Evolutionary conservation across 2,329 filamentous ascomycete genomes (phyloP), one percentile per base, ranked within the genome.

Genomic region (Periglandula ipomoeae): DNA sequence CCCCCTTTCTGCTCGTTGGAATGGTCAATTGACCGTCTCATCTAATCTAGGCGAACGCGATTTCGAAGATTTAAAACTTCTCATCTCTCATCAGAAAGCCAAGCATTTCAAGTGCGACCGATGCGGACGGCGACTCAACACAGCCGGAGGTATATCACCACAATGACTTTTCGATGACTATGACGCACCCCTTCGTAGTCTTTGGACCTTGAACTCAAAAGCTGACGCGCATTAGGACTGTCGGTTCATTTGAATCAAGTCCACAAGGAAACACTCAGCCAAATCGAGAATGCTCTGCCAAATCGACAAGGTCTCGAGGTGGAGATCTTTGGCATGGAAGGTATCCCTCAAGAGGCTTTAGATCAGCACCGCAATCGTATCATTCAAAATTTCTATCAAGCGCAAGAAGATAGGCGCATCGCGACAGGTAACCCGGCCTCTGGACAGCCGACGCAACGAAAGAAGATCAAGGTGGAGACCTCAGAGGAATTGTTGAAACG

Each of bases 281-380:
- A 82, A 40, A 89, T 98, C 61, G 91, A 96, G 59, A 96, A 97
- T 75, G 89, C 93, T 44, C 78, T 96, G 3, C 84, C 87, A 0
- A 91, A 91, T 60, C 83, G 93, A 53, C 81, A 88, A 55, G 85
- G 85, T 51, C 81, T 95, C 52, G 89, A 95, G 52, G 82, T 95
- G 52, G 93, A 98, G 69, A 96, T 98, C 61, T 98, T 97, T 65
- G 93, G 91, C 61, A 96, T 96, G 87, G 89, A 96, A 66, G 93
- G 93, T 61, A 88, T 97, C 34, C 93, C 93, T 3, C 85, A 89
- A 50, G 88, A 95, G 50, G 79, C 94, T 53, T 72, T 88, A 50
- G 79, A 88, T 59, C 80, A 86, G 61, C 90, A 96, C 73, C 85
- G 87, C 62, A 87, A 93, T 67, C 82, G 87, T 59, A 88, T 97